Evolutionary conservation across 1,139 yeast species (phyloP).

Genomic region (Komagataea norvegica): DNA sequence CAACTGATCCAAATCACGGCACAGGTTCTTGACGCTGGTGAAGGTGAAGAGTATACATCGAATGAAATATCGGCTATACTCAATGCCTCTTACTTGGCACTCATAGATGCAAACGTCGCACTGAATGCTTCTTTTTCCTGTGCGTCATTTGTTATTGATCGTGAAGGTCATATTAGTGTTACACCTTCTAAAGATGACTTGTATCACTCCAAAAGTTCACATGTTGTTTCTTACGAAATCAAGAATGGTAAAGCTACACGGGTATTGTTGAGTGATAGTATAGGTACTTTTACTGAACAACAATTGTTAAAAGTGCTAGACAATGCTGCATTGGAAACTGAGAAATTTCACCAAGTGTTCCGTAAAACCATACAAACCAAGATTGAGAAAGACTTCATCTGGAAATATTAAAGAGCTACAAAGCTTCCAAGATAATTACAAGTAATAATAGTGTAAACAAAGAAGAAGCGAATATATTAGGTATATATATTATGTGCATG

Average conservation of each 20-base stretch:
- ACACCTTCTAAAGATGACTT: constrained; percentile 43
- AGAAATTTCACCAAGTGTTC: constrained; percentile 39
- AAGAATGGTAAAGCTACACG: constrained; percentile 47
- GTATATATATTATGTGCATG: too few relatives aligned
- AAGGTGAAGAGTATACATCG: constrained; percentile 34
- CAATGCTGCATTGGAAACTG: constrained; percentile 43
- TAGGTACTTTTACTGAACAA: constrained; percentile 60
- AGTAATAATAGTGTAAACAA: neutral
- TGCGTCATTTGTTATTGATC: constrained; percentile 39
- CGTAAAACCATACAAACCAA: constrained; percentile 46
- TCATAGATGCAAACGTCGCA: constrained; percentile 76
- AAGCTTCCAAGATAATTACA: neutral
- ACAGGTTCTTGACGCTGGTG: constrained; percentile 70
- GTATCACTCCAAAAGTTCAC: constrained; percentile 49
- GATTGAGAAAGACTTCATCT: constrained; percentile 50
- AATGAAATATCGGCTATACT: constrained; percentile 68
- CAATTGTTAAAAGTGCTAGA: constrained; percentile 48
- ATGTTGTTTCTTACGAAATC: constrained; percentile 61
- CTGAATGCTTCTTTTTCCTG: constrained; percentile 59
- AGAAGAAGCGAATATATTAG: neutral
- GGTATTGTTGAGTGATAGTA: constrained; percentile 63
- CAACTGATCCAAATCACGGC: constrained; percentile 80
- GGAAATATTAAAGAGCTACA: constrained; percentile 41
- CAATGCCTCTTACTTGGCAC: constrained; percentile 68
- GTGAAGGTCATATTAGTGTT: constrained; percentile 33